Percentiles rank a stretch among this genome's conserved stretches.
Conservation (phyloP, 148 eudicot species). For the Amaranthus cruentus region DNA sequence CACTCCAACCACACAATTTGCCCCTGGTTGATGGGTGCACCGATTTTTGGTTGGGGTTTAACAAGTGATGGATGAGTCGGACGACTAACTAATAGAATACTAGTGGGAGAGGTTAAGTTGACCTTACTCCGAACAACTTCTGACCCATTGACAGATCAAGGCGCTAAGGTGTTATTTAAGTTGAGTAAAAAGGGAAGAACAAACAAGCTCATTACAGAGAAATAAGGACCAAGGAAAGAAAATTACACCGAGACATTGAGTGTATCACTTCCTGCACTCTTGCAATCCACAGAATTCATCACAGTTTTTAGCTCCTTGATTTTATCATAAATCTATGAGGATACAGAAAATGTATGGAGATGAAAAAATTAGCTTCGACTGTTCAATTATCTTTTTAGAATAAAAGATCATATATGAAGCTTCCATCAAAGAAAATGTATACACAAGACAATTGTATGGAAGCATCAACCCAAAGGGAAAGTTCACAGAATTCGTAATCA, state of each 20-base stretch:
- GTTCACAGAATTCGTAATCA: too few relatives aligned
- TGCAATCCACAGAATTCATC: slow-evolving; percentile 37
- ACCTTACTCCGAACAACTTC: too few relatives aligned
- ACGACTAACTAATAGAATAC: too few relatives aligned
- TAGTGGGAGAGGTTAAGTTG: too few relatives aligned
- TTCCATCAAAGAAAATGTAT: neutral
- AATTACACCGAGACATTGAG: slow-evolving; percentile 43
- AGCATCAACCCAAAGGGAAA: too few relatives aligned
- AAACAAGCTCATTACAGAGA: neutral
- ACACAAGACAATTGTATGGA: neutral
- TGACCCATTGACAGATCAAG: neutral
- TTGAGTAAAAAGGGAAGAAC: slow-evolving; percentile 3
- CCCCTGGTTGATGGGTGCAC: too few relatives aligned
- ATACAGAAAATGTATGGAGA: slow-evolving; percentile 1
- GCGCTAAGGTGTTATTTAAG: neutral
- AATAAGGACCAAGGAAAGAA: neutral
- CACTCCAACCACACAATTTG: too few relatives aligned
- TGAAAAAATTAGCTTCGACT: neutral
- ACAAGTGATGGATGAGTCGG: too few relatives aligned
- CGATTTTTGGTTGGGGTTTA: too few relatives aligned
- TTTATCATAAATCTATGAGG: slow-evolving; percentile 53
- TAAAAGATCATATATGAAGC: slow-evolving; percentile 1
- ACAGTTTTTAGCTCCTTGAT: slow-evolving; percentile 61
- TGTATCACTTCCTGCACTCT: slow-evolving; percentile 35
- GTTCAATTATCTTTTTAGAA: neutral